Evolutionary conservation across 768 basidiomycete genomes (phyloP).

Genomic region (Pleurotus pulmonarius): DNA sequence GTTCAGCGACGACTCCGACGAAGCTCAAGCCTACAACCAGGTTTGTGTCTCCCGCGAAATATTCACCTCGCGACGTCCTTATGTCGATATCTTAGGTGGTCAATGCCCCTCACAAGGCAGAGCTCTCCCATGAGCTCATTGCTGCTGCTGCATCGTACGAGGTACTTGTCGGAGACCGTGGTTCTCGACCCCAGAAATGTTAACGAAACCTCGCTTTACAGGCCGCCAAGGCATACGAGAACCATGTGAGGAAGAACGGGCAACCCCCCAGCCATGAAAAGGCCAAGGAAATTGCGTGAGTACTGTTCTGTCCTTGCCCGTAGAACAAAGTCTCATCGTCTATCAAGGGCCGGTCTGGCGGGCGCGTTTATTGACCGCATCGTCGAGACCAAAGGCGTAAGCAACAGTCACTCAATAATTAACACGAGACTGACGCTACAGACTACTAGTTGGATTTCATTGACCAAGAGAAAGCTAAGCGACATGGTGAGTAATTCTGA

Average conservation of each 20-base stretch:
- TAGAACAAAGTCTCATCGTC: too few relatives aligned
- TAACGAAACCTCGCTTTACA: constrained; percentile 16
- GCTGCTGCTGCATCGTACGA: constrained; percentile 66
- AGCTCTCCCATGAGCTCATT: constrained; percentile 62
- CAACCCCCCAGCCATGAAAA: constrained; percentile 43
- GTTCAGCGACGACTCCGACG: constrained; percentile 36
- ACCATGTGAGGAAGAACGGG: constrained; percentile 49
- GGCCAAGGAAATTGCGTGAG: constrained; percentile 50
- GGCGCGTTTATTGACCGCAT: constrained; percentile 51
- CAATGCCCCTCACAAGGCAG: constrained; percentile 51
- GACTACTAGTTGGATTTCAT: constrained; percentile 23
- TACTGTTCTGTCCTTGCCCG: not conserved
- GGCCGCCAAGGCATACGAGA: constrained; percentile 64
- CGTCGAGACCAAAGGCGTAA: constrained; percentile 51
- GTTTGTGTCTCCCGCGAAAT: constrained; percentile 12
- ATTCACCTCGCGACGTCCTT: not conserved
- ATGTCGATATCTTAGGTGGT: constrained; percentile 35
- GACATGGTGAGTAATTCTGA: constrained; percentile 17
- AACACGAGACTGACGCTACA: constrained; percentile 25
- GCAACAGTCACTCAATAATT: constrained; percentile 34
- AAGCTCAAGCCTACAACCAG: constrained; percentile 32
- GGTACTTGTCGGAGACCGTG: constrained; percentile 25
- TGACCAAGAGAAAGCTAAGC: constrained; percentile 23
- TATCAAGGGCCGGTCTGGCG: constrained; percentile 43
- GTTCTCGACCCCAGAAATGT: not conserved